These are phyloP conservation scores for Polytrichum formosum DNA, from an alignment of 225 moss, liverwort and hornwort genomes.

Conservation along the genomic window DNA sequence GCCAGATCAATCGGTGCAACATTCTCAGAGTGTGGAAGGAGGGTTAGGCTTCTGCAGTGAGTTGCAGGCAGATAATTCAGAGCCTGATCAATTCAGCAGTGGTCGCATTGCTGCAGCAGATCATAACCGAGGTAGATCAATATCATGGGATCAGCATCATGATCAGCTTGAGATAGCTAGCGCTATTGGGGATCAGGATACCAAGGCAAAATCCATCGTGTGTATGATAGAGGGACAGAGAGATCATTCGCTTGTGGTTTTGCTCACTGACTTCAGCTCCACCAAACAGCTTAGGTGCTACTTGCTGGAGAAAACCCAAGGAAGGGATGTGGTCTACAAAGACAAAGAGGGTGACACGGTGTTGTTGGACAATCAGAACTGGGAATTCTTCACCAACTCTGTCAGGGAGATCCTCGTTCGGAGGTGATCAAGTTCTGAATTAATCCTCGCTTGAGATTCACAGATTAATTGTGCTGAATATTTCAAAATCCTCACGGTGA, in stretches of 20 bases:
- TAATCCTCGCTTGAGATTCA: no score
- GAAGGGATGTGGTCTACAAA: slow-evolving; percentile 49
- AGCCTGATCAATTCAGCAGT: neutral
- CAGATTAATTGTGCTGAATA: no score
- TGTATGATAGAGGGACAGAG: slow-evolving; percentile 47
- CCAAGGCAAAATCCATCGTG: slow-evolving; percentile 16
- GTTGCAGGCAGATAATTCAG: neutral
- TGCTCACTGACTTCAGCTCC: slow-evolving; percentile 45
- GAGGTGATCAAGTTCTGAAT: slow-evolving; percentile 21
- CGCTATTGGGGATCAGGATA: neutral
- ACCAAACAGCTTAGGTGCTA: slow-evolving; percentile 35
- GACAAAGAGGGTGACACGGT: slow-evolving; percentile 43
- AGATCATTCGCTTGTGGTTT: slow-evolving; percentile 45
- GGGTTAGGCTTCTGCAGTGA: slow-evolving; percentile 3
- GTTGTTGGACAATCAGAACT: slow-evolving; percentile 41
- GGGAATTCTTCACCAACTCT: slow-evolving; percentile 37
- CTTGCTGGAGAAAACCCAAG: slow-evolving; percentile 38
- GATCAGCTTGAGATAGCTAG: slow-evolving; percentile 9
- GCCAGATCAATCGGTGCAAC: slow-evolving; percentile 14
- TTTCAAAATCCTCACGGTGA: no score
- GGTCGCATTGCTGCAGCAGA: neutral
- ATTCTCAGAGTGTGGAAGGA: slow-evolving; percentile 24
- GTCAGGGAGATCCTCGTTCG: slow-evolving; percentile 47
- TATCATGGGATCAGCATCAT: slow-evolving; percentile 14
- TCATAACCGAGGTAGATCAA: neutral